phyloP scores from a whole-genome alignment of 352 stramenopile genomes.

The Pythium myriotylum region DNA sequence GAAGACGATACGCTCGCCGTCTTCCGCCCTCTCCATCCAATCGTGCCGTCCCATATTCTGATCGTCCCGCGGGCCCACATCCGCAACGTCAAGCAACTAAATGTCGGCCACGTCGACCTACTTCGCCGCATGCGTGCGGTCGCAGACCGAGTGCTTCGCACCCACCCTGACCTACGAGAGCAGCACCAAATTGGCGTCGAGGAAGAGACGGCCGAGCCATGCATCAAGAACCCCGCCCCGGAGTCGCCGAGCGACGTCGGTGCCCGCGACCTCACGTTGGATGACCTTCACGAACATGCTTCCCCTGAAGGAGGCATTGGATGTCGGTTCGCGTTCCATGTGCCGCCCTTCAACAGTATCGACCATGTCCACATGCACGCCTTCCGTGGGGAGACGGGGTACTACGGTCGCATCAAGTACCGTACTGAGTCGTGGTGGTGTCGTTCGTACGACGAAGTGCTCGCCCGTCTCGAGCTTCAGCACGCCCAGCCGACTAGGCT shows the following conservation, averaged over 20 bases:
- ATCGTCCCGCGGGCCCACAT: constrained; percentile 82
- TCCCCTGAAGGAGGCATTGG: neutral
- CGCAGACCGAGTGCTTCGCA: constrained; percentile 48
- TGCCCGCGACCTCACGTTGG: neutral
- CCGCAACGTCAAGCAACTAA: constrained; percentile 76
- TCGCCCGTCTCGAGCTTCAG: constrained; percentile 35
- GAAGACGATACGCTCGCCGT: constrained; percentile 79
- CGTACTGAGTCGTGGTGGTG: constrained; percentile 84
- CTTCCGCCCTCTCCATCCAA: constrained; percentile 73
- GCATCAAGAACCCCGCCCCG: neutral
- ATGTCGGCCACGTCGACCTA: constrained; percentile 45
- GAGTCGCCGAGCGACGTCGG: constrained; percentile 9
- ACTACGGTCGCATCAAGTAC: constrained; percentile 79
- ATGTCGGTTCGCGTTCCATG: constrained; percentile 41
- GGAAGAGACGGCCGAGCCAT: neutral
- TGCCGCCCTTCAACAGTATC: constrained; percentile 51
- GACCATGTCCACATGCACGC: constrained; percentile 38
- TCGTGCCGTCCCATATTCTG: constrained; percentile 73
- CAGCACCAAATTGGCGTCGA: constrained; percentile 1
- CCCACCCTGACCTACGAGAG: constrained; percentile 1
- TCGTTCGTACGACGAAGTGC: constrained; percentile 74
- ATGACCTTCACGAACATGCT: constrained; percentile 4
- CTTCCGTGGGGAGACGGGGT: constrained; percentile 35
- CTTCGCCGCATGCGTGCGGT: constrained; percentile 68
- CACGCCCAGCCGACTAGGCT: neutral